Percentiles rank a stretch among this genome's conserved stretches.
phyloP scores from a whole-genome alignment of 2,329 filamentous ascomycete genomes.

The Penicillium nordicum region DNA sequence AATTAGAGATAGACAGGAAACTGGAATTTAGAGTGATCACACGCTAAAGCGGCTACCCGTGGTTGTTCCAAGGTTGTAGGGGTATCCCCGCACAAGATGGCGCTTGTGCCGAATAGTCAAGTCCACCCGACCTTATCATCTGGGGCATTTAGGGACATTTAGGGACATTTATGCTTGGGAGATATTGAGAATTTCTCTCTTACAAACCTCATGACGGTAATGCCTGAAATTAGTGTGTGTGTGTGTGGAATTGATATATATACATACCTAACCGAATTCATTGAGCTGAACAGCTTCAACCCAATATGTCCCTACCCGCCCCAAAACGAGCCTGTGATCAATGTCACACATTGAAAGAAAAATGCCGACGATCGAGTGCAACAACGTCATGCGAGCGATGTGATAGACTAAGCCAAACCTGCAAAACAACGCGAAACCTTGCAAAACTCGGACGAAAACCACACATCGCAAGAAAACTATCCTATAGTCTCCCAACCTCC shows the following conservation, averaged over 20 bases:
- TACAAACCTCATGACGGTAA: neutral
- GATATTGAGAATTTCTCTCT: neutral
- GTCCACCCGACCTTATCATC: neutral
- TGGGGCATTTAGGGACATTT: too few relatives aligned
- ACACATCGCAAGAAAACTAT: conserved; percentile 3
- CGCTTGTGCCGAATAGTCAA: neutral
- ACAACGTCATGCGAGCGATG: conserved; percentile 13
- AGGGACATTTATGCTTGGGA: neutral
- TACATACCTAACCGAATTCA: neutral
- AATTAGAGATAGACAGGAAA: neutral
- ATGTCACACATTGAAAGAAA: conserved; percentile 17
- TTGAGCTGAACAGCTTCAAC: neutral
- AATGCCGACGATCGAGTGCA: conserved; percentile 7
- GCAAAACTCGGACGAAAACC: conserved; percentile 12
- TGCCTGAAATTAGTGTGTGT: neutral
- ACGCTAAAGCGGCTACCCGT: neutral
- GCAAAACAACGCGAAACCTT: conserved; percentile 6
- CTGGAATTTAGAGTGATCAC: neutral
- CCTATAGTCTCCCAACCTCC: conserved; percentile 12
- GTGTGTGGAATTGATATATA: neutral
- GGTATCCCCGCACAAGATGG: neutral
- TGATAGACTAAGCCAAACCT: conserved; percentile 5
- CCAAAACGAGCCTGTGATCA: conserved; percentile 16
- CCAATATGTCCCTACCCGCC: neutral
- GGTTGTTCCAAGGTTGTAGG: neutral